Conservation (phyloP, 164 flowering plant species). For the Buxus sempervirens region DNA sequence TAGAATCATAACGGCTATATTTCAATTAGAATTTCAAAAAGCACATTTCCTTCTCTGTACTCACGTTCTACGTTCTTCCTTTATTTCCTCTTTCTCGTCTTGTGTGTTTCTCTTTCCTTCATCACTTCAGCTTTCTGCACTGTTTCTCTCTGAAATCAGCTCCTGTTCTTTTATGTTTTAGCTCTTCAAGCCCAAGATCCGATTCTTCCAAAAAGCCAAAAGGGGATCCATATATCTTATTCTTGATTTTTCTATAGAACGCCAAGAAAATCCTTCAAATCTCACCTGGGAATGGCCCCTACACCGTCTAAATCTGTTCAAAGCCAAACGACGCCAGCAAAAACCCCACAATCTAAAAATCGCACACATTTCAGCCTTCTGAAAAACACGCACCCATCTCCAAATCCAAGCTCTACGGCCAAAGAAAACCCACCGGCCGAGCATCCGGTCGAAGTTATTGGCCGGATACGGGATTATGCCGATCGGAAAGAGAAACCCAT, state of each 20-base stretch:
- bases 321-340: conserved; percentile 26
- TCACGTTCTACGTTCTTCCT: neutral
- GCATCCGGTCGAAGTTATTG: conserved; percentile 93
- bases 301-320: conserved; percentile 53
- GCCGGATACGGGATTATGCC: conserved; percentile 68
- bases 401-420: conserved; percentile 33
- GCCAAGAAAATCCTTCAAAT: neutral
- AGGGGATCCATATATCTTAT: neutral
- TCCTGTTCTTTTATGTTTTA: conserved; percentile 5
- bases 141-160: conserved; percentile 3
- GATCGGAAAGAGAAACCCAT: conserved; percentile 49
- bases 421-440: conserved; percentile 45
- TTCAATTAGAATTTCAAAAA: conserved; percentile 23
- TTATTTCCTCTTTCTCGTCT: neutral
- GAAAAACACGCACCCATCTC: conserved; percentile 41
- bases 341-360: conserved; percentile 67
- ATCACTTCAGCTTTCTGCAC: too few species aligned
- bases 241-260: neutral
- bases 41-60: conserved; percentile 2
- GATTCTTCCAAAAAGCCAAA: conserved; percentile 10
- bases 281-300: conserved; percentile 49
- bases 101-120: conserved; percentile 8
- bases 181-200: conserved; percentile 1
- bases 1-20: conserved; percentile 54
- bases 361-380: conserved; percentile 40